Percentiles rank a stretch among this genome's conserved stretches.
phyloP scores from a whole-genome alignment of 2,329 filamentous ascomycete species.

The Ampelomyces quisqualis region DNA sequence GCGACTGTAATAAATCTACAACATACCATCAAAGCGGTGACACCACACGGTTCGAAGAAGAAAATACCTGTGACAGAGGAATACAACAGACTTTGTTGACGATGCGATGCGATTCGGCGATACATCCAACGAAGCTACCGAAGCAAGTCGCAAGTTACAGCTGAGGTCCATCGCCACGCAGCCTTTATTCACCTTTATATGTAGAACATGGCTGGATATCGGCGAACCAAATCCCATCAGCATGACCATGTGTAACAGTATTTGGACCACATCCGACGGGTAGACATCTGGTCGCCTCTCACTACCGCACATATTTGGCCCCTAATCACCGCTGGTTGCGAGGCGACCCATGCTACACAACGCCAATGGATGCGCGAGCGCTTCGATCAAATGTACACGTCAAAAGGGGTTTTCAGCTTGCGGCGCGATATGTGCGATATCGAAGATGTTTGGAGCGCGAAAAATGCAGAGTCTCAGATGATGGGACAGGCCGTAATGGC shows the following conservation, averaged over 20 bases:
- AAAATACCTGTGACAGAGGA: too few relatives aligned
- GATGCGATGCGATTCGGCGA: neutral
- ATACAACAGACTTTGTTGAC: neutral
- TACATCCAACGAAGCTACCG: slow-evolving; percentile 1
- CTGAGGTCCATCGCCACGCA: slow-evolving; percentile 35
- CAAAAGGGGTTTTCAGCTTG: slow-evolving; percentile 28
- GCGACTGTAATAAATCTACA: too few relatives aligned
- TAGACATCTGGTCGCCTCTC: slow-evolving; percentile 25
- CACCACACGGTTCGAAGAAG: too few relatives aligned
- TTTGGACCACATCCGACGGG: slow-evolving; percentile 17
- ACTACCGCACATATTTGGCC: slow-evolving; percentile 36
- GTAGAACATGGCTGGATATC: slow-evolving; percentile 34
- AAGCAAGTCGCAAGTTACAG: slow-evolving; percentile 27
- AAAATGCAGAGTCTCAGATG: slow-evolving; percentile 26
- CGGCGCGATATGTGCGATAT: slow-evolving; percentile 31
- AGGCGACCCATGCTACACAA: slow-evolving; percentile 21
- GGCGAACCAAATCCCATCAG: slow-evolving; percentile 35
- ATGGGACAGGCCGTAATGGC: slow-evolving; percentile 27
- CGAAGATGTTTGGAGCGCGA: slow-evolving; percentile 33
- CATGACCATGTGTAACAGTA: slow-evolving; percentile 31
- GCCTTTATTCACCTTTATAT: slow-evolving; percentile 41
- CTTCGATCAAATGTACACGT: slow-evolving; percentile 26
- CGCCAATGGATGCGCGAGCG: slow-evolving; percentile 30
- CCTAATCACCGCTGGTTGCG: slow-evolving; percentile 36
- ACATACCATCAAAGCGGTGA: too few relatives aligned